Conservation (phyloP, 352 stramenopile species). For the Plasmopara halstedii region DNA sequence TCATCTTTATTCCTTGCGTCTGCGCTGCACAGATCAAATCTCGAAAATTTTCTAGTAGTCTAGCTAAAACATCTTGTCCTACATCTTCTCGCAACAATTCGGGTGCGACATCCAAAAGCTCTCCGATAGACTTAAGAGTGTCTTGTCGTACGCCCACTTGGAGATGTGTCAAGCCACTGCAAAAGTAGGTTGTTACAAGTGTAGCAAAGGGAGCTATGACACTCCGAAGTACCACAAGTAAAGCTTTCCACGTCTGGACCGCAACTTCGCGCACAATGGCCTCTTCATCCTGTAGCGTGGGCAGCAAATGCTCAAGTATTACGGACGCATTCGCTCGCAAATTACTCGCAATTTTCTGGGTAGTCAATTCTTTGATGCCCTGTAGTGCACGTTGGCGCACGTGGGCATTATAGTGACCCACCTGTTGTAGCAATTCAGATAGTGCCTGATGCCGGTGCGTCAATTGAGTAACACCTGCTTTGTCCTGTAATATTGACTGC, state of each 20-base stretch:
- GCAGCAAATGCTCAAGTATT: constrained; percentile 71
- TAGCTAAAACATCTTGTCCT: constrained; percentile 43
- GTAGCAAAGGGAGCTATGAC: constrained; percentile 58
- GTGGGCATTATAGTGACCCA: constrained; percentile 76
- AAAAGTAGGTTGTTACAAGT: constrained; percentile 72
- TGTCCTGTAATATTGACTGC: constrained; percentile 71
- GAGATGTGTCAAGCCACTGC: constrained; percentile 71
- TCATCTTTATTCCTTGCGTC: constrained; percentile 67
- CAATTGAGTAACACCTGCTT: constrained; percentile 40
- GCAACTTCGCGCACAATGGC: constrained; percentile 68
- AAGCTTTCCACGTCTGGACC: constrained; percentile 54
- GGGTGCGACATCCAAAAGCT: constrained; percentile 49
- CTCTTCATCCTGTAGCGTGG: constrained; percentile 69
- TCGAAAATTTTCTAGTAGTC: constrained; percentile 73
- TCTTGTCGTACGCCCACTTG: constrained; percentile 71
- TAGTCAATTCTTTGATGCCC: constrained; percentile 52
- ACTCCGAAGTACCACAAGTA: constrained; percentile 46
- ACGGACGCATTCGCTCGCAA: constrained; percentile 64
- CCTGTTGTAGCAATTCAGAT: constrained; percentile 56
- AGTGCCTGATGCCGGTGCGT: constrained; percentile 64
- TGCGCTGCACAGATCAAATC: constrained; percentile 58
- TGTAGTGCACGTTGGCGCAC: constrained; percentile 65
- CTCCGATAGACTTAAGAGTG: constrained; percentile 58
- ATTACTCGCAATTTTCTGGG: constrained; percentile 36
- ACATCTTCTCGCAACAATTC: constrained; percentile 49